Evolutionary conservation across 2,329 filamentous ascomycete species (phyloP).

Genomic region (Trichophyton benhamiae): DNA sequence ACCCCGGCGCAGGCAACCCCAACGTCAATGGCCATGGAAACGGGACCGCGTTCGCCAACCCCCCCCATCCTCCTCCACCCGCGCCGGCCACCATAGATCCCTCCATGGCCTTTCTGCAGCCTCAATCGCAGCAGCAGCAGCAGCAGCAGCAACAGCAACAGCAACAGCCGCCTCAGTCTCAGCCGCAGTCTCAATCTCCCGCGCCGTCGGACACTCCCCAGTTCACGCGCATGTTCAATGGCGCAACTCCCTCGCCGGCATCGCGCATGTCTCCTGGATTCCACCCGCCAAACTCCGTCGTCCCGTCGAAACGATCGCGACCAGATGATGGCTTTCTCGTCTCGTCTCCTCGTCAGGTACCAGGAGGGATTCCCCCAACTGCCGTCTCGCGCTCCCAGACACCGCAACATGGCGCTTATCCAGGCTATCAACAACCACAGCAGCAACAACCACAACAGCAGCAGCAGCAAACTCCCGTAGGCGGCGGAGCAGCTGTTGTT

Average conservation of each 20-base stretch:
- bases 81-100: constrained; percentile 31
- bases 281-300: constrained; percentile 64
- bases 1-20: constrained; percentile 38
- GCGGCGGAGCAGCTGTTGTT: constrained; percentile 20
- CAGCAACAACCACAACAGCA: no score
- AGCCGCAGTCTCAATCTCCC: constrained; percentile 14
- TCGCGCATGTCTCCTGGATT: constrained; percentile 73
- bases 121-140: constrained; percentile 12
- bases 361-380: constrained; percentile 50
- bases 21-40: constrained; percentile 1
- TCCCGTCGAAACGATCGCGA: constrained; percentile 78
- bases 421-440: constrained; percentile 48
- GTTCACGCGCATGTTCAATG: constrained; percentile 62
- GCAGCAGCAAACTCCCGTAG: constrained; percentile 36
- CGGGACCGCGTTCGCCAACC: constrained; percentile 9
- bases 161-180: not conserved
- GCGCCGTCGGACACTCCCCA: constrained; percentile 39
- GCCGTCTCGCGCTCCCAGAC: constrained; percentile 76
- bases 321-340: constrained; percentile 75
- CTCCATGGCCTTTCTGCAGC: constrained; percentile 36
- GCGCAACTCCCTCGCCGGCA: constrained; percentile 42
- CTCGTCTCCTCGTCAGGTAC: constrained; percentile 59
- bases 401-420: constrained; percentile 63
- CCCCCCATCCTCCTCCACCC: not conserved
- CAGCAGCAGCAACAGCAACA: not conserved